Evolutionary conservation across 2,329 filamentous ascomycete species (phyloP), one percentile per base, ranked within the genome.

Genomic region (Onygena corvina): DNA sequence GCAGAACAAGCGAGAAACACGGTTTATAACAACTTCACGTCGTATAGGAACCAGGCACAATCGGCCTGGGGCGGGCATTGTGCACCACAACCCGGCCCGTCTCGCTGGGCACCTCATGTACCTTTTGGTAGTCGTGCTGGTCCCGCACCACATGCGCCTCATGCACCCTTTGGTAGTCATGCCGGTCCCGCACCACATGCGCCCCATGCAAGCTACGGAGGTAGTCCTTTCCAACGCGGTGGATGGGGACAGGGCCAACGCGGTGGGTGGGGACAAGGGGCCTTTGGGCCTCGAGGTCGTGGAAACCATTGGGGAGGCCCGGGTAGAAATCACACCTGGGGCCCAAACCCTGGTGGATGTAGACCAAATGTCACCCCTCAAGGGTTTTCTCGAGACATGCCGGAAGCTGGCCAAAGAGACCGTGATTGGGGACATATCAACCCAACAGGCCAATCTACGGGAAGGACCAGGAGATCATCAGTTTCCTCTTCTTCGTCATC

Each of bases 401-500:
- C 36, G 11, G 36, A 40, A 3, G 14, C 36, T 2, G 36, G 36
- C 12, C 36, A 25, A 18, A 14, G 36, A 23, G 36, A 18, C 6
- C 36, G 36, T 12, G 36, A 40, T 23, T 40, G 36, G 36, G 36
- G 36, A 0, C 36, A 40, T 21, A 5, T 40, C 4, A 21, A 40
- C 5, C 29, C 23, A 14, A 46, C 6, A 9, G 14, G 11, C 7
- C n/a, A 36, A 14, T n/a, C 34, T n/a, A 30, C 12, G 3, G 25
- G 36, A 14, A 36, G 35, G 11, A 33, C 35, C 3, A 44, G 49
- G 21, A 52, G 44, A 9, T 40, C 48, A 16, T 56, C 54, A 16
- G 46, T 53, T n/a, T n/a, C n/a, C 18, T 52, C 47, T 14, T 54
- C 52, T n/a, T 56, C 54, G 6, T 53, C 44, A 4, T 52, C 47